These are phyloP conservation scores for Durio zibethinus DNA, from an alignment of 345 rosid species.

Conservation along the genomic window DNA sequence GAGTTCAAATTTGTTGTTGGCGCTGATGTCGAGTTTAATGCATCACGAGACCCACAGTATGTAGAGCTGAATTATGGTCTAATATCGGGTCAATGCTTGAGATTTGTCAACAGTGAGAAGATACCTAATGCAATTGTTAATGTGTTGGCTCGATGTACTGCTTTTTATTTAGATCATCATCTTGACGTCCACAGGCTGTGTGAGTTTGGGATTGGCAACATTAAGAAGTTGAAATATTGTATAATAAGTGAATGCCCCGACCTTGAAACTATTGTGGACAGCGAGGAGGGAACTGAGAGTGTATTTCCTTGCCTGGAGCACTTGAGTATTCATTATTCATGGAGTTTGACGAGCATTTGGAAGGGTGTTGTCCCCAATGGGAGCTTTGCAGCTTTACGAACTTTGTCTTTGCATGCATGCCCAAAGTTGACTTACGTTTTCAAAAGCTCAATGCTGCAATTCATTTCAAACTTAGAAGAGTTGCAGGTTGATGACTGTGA, in stretches of 20 bases:
- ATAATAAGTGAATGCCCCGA: slow-evolving; percentile 22
- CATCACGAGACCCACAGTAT: too few species aligned
- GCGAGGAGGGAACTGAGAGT: neutral
- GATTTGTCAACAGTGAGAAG: slow-evolving; percentile 10
- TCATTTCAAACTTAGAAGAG: slow-evolving; percentile 13
- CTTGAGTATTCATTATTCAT: slow-evolving; percentile 17
- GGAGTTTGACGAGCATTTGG: slow-evolving; percentile 14
- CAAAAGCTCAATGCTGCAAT: slow-evolving; percentile 1
- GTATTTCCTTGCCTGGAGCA: slow-evolving; percentile 16
- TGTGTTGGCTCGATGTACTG: slow-evolving; percentile 5
- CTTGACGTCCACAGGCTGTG: too few species aligned
- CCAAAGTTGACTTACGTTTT: slow-evolving; percentile 5
- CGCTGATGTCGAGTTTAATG: too few species aligned
- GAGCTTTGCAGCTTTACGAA: too few species aligned
- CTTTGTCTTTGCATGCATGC: slow-evolving; percentile 6
- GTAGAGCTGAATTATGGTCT: too few species aligned
- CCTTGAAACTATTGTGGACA: slow-evolving; percentile 10
- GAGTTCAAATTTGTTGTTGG: too few species aligned
- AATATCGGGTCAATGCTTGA: too few species aligned
- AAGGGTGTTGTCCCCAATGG: neutral
- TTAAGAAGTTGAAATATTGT: slow-evolving; percentile 7
- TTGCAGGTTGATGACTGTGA: slow-evolving; percentile 21
- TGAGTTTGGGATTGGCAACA: too few species aligned
- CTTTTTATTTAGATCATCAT: neutral
- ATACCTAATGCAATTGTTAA: neutral